Evolutionary conservation across 2,329 filamentous ascomycete species (phyloP).

Genomic region (Penicillium sp.): DNA sequence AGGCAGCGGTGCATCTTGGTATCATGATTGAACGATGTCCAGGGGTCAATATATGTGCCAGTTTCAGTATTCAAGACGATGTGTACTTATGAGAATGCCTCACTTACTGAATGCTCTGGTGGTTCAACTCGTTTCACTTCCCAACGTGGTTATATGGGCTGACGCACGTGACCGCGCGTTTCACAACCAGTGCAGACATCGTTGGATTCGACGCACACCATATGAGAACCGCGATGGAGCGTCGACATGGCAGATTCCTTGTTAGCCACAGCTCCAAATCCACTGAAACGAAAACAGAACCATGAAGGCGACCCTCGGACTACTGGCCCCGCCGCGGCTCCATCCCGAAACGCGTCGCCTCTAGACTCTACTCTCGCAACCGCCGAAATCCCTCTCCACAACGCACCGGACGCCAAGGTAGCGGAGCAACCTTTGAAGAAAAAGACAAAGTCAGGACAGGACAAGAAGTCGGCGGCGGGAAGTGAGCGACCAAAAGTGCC

Average conservation of each 20-base stretch:
- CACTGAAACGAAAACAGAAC: slow-evolving; percentile 20
- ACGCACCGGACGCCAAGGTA: background rate
- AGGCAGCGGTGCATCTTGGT: no score
- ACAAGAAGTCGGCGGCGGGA: slow-evolving; percentile 4
- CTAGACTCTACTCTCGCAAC: background rate
- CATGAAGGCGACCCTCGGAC: slow-evolving; percentile 4
- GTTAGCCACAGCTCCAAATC: background rate
- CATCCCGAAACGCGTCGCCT: slow-evolving; percentile 16
- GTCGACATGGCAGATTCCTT: slow-evolving; percentile 22
- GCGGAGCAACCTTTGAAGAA: background rate
- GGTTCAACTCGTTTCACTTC: background rate
- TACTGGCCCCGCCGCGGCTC: background rate
- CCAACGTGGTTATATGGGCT: slow-evolving; percentile 1
- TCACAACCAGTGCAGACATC: background rate
- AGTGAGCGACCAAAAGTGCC: slow-evolving; percentile 8
- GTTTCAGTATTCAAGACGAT: no score
- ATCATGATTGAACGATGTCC: no score
- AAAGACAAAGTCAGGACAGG: slow-evolving; percentile 5
- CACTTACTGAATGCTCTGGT: no score
- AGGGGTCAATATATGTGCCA: no score
- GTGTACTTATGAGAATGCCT: no score
- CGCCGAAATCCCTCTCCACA: background rate
- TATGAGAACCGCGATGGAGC: slow-evolving; percentile 19
- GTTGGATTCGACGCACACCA: background rate
- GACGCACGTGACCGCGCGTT: slow-evolving; percentile 23